phyloP scores from a whole-genome alignment of 345 rosid species.

The Arabis hirsuta region DNA sequence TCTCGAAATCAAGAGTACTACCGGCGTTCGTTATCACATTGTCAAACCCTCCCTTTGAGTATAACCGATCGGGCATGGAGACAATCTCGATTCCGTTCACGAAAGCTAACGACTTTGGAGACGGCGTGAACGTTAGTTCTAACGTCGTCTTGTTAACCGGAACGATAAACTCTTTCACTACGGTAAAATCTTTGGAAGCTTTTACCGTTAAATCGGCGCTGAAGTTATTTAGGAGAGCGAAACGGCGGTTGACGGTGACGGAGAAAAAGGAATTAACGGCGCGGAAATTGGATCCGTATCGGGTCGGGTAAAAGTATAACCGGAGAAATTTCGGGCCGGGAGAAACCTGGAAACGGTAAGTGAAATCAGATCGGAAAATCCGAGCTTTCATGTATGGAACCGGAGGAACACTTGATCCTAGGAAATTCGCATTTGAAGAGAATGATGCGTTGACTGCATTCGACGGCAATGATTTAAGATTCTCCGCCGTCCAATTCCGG shows the following conservation, averaged over 20 bases:
- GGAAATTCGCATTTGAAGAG: not conserved
- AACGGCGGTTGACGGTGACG: slow-evolving; percentile 37
- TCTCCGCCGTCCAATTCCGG: not conserved
- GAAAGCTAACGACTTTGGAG: slow-evolving; percentile 35
- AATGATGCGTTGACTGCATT: not conserved
- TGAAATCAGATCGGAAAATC: slow-evolving; percentile 31
- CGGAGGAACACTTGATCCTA: not conserved
- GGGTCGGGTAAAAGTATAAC: slow-evolving; percentile 38
- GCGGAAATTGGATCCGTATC: slow-evolving; percentile 14
- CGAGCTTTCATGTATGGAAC: slow-evolving; percentile 46
- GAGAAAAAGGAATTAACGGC: slow-evolving; percentile 10
- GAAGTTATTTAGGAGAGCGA: slow-evolving; percentile 46
- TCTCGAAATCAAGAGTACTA: rapidly evolving
- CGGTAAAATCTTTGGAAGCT: not conserved
- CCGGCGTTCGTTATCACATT: not conserved
- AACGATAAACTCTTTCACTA: slow-evolving; percentile 37
- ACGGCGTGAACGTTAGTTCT: slow-evolving; percentile 48
- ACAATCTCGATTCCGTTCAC: slow-evolving; percentile 48
- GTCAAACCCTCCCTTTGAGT: slow-evolving; percentile 34
- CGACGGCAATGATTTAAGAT: rapidly evolving
- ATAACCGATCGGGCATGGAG: slow-evolving; percentile 41
- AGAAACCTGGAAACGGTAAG: slow-evolving; percentile 27
- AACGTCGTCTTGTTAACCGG: slow-evolving; percentile 16
- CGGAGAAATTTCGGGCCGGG: slow-evolving; percentile 43
- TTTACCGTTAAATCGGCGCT: slow-evolving; percentile 35